Base-by-base conservation (phyloP, 2,329 filamentous ascomycete species). In the Metarhizium sp. region DNA sequence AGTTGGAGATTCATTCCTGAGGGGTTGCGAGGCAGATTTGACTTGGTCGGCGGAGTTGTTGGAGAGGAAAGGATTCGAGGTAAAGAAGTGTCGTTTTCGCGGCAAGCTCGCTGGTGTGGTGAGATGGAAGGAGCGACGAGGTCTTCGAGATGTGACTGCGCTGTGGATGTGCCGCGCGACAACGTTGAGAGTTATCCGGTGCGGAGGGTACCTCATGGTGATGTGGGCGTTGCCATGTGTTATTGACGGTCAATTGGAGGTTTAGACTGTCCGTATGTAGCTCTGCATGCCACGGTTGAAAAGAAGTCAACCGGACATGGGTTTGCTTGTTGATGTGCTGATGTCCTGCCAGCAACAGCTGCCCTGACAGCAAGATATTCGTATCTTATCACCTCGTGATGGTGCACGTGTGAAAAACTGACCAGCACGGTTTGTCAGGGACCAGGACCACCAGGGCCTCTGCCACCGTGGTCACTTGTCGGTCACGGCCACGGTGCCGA, bases 61-160 rank as follows among this genome's bases (percentile, higher is more conserved):
- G 16, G 74, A 75, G 10, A 84, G 69, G 57, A 77, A 75, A 2
- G 80, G 74, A 62, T 83, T 86, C 29, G 84, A 86, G 13, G 84
- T 86, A 69, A 86, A 88, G 69, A 87, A 87, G 63, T 71, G 75
- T 58, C 80, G 79, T 60, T 79, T 81, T 56, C 79, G 78, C 11
- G 81, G 79, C n/a, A 75, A 61, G 51, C 66, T 64, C 8, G 69
- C 64, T 2, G 73, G 55, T 2, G 73, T 66, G 45, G 74, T 77
- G 58, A 76, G 68, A 67, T 80, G 78, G 59, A 82, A 77, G 55
- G 65, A 64, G 32, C 72, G 69, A 34, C 63, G 60, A 34, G 66
- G 65, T 25, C 66, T 61, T 43, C 62, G 62, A 4, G 50, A 42
- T 18, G 60, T 61, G 16, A 66, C 59, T 50, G 59, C 62, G 58